Percentiles rank a stretch among this genome's conserved stretches.
These are phyloP conservation scores for Talaromyces trachyspermus DNA, from an alignment of 495 filamentous ascomycete genomes.

Conservation along the genomic window DNA sequence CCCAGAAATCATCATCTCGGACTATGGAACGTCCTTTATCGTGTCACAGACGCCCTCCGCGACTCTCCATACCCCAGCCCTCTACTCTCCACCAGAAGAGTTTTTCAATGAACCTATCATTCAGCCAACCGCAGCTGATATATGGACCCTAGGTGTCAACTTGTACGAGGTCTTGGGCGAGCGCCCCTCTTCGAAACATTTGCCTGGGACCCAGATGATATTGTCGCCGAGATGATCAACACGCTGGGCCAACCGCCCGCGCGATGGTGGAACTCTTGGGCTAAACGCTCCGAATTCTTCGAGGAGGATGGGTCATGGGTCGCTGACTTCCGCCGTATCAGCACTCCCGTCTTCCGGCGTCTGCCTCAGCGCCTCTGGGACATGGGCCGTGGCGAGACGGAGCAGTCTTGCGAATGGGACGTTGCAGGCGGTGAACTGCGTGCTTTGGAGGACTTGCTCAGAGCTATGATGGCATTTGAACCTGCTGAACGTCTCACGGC, in stretches of 20 bases:
- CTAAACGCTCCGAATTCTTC: constrained; percentile 17
- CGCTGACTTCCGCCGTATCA: constrained; percentile 17
- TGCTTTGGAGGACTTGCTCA: constrained; percentile 26
- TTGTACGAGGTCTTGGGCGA: constrained; percentile 24
- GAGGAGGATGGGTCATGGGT: constrained; percentile 19
- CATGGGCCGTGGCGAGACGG: constrained; percentile 24
- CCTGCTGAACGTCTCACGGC: constrained; percentile 25
- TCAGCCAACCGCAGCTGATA: constrained; percentile 20
- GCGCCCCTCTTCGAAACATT: constrained; percentile 24
- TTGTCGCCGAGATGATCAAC: constrained; percentile 21
- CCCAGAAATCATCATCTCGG: constrained; percentile 18
- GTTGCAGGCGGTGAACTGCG: constrained; percentile 19
- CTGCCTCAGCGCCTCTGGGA: constrained; percentile 20
- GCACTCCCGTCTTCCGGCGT: constrained; percentile 17
- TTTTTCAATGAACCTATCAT: constrained; percentile 19
- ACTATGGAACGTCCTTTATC: constrained; percentile 19
- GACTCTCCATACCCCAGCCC: constrained; percentile 17
- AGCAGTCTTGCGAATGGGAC: constrained; percentile 23
- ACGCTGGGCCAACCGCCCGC: constrained; percentile 19
- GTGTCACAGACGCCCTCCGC: constrained; percentile 13
- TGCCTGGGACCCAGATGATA: constrained; percentile 19
- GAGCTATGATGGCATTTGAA: constrained; percentile 28
- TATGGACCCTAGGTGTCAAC: constrained; percentile 24
- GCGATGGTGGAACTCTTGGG: constrained; percentile 22
- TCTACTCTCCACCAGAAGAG: constrained; percentile 21